A percentile compares a stretch with the other conserved stretches of the same genome.
Evolutionary conservation across 805 yeast genomes (phyloP).

Genomic region (Candida ipomoeae): DNA sequence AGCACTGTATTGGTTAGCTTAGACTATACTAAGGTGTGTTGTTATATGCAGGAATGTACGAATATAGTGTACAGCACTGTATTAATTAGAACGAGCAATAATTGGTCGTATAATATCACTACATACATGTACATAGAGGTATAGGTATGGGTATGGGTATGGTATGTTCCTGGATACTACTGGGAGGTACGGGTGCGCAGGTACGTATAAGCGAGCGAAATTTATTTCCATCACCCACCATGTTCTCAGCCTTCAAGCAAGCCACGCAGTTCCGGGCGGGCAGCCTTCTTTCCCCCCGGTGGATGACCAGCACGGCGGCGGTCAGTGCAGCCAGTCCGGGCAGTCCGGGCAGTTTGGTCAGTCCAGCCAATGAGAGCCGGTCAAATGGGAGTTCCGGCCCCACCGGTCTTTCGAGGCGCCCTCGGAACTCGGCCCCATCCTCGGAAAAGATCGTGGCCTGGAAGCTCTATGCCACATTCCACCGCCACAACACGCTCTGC

Average conservation of each 20-base stretch:
- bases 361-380: no score
- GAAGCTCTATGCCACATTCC: conserved; percentile 71
- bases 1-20: no score
- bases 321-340: neutral
- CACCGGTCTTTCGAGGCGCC: no score
- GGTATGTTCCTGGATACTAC: no score
- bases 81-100: no score
- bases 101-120: no score
- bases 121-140: no score
- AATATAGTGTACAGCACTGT: no score
- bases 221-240: neutral
- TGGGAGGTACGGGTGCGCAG: conserved; percentile 1
- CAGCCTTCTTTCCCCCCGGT: neutral
- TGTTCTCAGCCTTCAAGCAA: conserved; percentile 1
- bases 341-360: neutral
- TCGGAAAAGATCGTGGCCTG: conserved; percentile 50
- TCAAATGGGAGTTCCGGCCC: no score
- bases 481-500: conserved; percentile 77
- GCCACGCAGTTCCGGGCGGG: neutral
- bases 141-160: no score
- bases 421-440: neutral
- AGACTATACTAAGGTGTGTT: no score
- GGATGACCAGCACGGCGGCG: neutral
- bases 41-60: no score
- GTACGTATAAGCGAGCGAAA: neutral